Evolutionary conservation across 495 filamentous ascomycete genomes (phyloP).

Genomic region (Hamigera avellanea): DNA sequence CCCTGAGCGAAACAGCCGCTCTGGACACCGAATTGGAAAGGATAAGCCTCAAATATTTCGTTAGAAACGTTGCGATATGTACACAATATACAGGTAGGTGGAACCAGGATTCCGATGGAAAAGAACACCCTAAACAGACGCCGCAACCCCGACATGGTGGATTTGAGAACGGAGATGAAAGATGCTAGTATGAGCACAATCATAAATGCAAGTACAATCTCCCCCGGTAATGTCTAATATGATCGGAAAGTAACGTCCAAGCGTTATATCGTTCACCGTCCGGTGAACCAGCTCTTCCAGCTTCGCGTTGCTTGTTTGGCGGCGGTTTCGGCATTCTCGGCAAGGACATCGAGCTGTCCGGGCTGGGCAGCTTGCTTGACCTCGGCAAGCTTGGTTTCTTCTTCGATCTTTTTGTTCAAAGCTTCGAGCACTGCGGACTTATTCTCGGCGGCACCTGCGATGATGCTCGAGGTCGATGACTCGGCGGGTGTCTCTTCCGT

Average conservation of each 20-base stretch:
- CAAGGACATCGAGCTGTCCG: constrained; percentile 31
- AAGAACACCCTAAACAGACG: constrained; percentile 8
- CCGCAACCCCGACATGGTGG: constrained; percentile 18
- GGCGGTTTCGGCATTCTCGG: constrained; percentile 27
- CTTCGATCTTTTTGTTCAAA: constrained; percentile 17
- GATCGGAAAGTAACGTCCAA: too few species aligned
- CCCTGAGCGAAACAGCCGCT: too few species aligned
- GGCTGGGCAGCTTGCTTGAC: constrained; percentile 10
- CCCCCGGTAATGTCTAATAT: too few species aligned
- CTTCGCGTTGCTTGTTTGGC: constrained; percentile 27
- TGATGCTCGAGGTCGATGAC: constrained; percentile 2
- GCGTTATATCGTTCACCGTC: constrained; percentile 13
- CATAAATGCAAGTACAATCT: too few species aligned
- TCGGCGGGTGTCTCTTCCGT: constrained; percentile 28
- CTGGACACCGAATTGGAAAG: too few species aligned
- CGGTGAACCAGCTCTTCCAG: constrained; percentile 35
- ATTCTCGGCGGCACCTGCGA: constrained; percentile 3
- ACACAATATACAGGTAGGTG: constrained; percentile 10
- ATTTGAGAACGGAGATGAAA: constrained; percentile 11
- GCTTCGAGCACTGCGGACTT: constrained; percentile 28
- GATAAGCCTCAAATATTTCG: too few species aligned
- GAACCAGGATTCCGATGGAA: not conserved
- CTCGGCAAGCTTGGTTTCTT: constrained; percentile 9
- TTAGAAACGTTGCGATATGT: too few species aligned
- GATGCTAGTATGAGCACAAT: too few species aligned